These are phyloP conservation scores for Luvunga scandens DNA, from an alignment of 345 rosid species.

Conservation along the genomic window DNA sequence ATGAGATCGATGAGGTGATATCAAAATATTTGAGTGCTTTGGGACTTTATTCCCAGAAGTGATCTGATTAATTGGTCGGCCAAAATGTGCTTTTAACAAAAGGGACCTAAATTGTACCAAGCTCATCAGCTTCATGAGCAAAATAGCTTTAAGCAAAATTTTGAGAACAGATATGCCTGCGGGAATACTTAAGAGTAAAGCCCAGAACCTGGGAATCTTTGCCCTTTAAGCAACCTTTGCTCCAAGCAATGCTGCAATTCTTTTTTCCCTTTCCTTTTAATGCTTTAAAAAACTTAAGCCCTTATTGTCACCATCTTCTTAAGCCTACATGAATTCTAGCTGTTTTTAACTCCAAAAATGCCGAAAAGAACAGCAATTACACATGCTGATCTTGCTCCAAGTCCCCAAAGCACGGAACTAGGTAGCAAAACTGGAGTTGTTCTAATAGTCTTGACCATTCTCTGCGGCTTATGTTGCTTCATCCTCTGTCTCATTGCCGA, in stretches of 20 bases:
- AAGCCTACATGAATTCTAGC: slow-evolving; percentile 18
- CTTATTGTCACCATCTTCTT: not conserved
- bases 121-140: not conserved
- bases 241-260: slow-evolving; percentile 69
- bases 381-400: slow-evolving; percentile 79
- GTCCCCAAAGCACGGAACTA: slow-evolving; percentile 47
- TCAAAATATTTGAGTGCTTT: not conserved
- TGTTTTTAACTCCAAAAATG: slow-evolving; percentile 27
- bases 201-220: slow-evolving; percentile 57
- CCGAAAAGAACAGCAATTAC: slow-evolving; percentile 60
- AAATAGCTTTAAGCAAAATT: slow-evolving; percentile 4
- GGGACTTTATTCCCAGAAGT: not conserved
- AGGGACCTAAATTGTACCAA: too few relatives aligned
- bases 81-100: not conserved
- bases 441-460: slow-evolving; percentile 51
- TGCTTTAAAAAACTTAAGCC: not conserved
- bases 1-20: not conserved
- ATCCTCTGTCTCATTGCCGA: slow-evolving; percentile 81
- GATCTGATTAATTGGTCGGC: not conserved
- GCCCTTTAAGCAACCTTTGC: slow-evolving; percentile 88
- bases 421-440: slow-evolving; percentile 65
- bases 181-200: slow-evolving; percentile 32
- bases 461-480: slow-evolving; percentile 75
- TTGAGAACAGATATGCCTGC: slow-evolving; percentile 5
- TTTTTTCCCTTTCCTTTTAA: slow-evolving; percentile 6